phyloP scores from a whole-genome alignment of 768 basidiomycete species.

The Collybia mongolica region DNA sequence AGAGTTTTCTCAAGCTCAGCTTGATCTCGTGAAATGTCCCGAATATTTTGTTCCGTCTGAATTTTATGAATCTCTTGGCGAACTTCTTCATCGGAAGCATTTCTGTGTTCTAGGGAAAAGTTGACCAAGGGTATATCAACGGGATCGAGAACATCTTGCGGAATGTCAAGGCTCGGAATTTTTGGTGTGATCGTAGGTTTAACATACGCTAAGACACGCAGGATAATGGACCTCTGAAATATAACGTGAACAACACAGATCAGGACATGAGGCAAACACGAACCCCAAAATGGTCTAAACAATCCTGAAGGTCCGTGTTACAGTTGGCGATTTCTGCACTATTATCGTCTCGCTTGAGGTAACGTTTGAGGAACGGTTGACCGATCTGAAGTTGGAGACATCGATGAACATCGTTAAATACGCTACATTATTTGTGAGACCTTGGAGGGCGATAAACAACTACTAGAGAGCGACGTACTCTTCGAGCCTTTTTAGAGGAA shows the following conservation, averaged over 20 bases:
- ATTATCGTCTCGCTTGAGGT: conserved; percentile 72
- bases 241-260: not conserved
- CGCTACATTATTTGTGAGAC: conserved; percentile 17
- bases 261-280: not conserved
- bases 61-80: conserved; percentile 10
- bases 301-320: conserved; percentile 54
- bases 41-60: conserved; percentile 32
- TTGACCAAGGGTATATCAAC: no score
- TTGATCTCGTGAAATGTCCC: conserved; percentile 37
- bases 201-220: conserved; percentile 1
- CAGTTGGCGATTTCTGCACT: conserved; percentile 49
- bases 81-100: conserved; percentile 9
- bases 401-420: conserved; percentile 40
- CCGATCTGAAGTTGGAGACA: conserved; percentile 59
- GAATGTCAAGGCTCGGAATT: no score
- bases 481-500: conserved; percentile 49
- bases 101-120: no score
- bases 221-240: not conserved
- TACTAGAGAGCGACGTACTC: conserved; percentile 29
- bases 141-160: no score
- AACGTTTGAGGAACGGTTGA: conserved; percentile 71
- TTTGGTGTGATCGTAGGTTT: no score
- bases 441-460: not conserved
- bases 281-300: conserved; percentile 55
- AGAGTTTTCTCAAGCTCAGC: conserved; percentile 36